Percentiles rank a stretch among this genome's conserved stretches.
Evolutionary conservation across 371 early-diverging fungal genomes (phyloP).

Genomic region (Chytridium lagenaria): DNA sequence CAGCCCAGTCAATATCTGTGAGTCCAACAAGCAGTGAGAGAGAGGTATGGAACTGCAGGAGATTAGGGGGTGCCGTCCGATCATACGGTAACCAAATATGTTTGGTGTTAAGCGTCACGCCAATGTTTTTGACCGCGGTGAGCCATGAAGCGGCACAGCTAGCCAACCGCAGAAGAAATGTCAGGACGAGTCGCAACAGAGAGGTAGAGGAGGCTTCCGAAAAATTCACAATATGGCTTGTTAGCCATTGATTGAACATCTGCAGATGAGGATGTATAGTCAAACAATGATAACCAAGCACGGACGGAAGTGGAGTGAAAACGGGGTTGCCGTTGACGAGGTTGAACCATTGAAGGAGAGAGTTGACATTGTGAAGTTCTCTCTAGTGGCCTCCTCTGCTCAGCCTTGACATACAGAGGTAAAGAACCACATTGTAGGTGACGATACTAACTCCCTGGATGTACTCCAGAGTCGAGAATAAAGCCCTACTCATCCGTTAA

Average conservation of each 20-base stretch:
- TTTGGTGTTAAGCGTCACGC: constrained; percentile 27
- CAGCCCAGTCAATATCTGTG: background rate
- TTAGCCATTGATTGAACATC: background rate
- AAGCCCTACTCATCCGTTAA: too few species aligned
- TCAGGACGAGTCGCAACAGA: constrained; percentile 39
- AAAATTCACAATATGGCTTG: constrained; percentile 27
- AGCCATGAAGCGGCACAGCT: constrained; percentile 21
- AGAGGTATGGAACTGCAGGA: background rate
- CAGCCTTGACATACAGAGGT: too few species aligned
- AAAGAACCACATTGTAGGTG: too few species aligned
- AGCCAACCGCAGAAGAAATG: constrained; percentile 36
- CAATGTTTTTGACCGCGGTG: constrained; percentile 38
- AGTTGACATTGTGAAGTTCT: background rate
- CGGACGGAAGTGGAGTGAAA: background rate
- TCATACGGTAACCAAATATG: too few species aligned
- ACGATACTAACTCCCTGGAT: too few species aligned
- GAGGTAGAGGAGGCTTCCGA: constrained; percentile 43
- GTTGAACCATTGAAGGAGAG: background rate
- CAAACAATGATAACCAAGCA: background rate
- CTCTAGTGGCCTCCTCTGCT: too few species aligned
- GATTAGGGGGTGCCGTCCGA: background rate
- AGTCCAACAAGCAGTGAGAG: background rate
- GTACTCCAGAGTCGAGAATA: too few species aligned
- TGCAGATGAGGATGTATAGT: background rate
- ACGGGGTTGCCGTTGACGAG: background rate